phyloP scores from a whole-genome alignment of 306 rosid genomes.

The Begonia masoniana region DNA sequence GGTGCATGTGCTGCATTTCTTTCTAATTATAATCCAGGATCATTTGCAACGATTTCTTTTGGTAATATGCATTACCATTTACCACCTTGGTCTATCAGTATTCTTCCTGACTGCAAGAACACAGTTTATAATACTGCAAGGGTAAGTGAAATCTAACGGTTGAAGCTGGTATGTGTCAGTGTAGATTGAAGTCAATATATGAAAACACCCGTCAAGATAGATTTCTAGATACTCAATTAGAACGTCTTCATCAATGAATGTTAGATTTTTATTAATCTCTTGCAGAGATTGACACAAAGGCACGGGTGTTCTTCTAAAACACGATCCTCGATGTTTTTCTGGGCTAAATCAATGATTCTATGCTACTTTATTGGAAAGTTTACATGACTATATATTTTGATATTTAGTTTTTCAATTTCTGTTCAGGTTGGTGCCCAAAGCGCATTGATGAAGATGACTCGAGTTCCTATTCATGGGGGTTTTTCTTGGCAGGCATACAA shows the following conservation, averaged over 20 bases:
- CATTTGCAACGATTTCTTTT: constrained; percentile 61
- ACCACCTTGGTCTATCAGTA: constrained; percentile 98
- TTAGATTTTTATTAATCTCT: no score
- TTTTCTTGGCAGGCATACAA: constrained; percentile 78
- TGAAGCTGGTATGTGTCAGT: neutral
- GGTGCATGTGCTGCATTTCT: constrained; percentile 97
- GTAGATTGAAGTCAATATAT: no score
- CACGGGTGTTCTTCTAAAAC: no score
- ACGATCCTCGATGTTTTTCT: no score
- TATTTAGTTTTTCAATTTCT: constrained; percentile 1
- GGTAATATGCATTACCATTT: constrained; percentile 76
- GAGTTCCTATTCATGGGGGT: constrained; percentile 73
- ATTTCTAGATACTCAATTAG: no score
- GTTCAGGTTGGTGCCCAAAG: constrained; percentile 76
- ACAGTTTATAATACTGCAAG: constrained; percentile 95
- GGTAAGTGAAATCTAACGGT: constrained; percentile 35
- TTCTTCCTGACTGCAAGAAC: constrained; percentile 91
- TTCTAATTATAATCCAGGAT: constrained; percentile 57
- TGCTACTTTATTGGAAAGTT: no score
- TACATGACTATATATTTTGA: neutral
- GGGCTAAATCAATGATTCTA: no score
- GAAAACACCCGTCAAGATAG: no score
- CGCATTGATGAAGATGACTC: constrained; percentile 77
- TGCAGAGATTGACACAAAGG: no score
- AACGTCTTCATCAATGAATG: no score